These are phyloP conservation scores for Claviceps digitariae DNA, from an alignment of 2,329 filamentous ascomycete species.

Conservation along the genomic window DNA sequence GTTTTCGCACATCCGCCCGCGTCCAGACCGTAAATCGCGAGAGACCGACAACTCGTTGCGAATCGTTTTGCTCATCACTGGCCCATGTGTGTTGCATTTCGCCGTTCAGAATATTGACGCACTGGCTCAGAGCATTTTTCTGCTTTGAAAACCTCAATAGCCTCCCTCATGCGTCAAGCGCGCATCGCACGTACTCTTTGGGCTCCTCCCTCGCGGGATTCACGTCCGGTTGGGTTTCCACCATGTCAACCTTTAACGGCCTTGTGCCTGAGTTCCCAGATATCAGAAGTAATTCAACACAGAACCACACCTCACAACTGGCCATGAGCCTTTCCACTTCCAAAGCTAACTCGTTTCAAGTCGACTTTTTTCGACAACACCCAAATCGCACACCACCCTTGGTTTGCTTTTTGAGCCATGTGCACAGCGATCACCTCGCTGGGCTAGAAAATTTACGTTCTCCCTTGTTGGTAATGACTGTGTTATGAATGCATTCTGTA, in stretches of 20 bases:
- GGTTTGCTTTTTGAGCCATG: conserved; percentile 82
- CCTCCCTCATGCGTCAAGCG: not conserved
- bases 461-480: conserved; percentile 43
- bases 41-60: too few relatives aligned
- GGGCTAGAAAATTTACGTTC: conserved; percentile 65
- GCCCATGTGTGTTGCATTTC: not conserved
- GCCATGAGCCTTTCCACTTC: not conserved
- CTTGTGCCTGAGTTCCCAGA: conserved; percentile 63
- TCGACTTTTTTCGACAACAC: conserved; percentile 66
- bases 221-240: not conserved
- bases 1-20: not conserved
- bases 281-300: conserved; percentile 44
- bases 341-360: conserved; percentile 23
- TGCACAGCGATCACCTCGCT: conserved; percentile 78
- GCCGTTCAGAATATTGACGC: not conserved
- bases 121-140: not conserved
- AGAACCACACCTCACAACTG: not conserved
- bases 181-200: not conserved
- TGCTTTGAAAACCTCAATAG: not conserved
- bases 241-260: conserved; percentile 69
- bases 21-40: not conserved
- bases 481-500: not conserved
- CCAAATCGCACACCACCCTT: conserved; percentile 46
- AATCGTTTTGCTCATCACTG: too few relatives aligned
- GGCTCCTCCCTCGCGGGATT: not conserved